Conservation (phyloP, 164 flowering plant species). For the Litsea cubeba region DNA sequence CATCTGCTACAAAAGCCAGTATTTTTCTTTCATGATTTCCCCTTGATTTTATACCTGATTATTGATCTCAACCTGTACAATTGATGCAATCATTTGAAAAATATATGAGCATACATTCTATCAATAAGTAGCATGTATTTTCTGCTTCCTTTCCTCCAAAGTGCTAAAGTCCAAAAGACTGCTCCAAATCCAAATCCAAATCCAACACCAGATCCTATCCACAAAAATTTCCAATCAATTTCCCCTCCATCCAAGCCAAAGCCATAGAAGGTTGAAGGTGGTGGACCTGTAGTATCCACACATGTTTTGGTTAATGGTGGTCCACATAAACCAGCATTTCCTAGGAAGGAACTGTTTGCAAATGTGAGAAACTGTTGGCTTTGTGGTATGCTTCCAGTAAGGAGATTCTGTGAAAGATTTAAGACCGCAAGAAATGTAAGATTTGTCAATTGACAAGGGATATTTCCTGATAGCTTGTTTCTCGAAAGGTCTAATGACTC, state of each 20-base stretch:
- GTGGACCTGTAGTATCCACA: background rate
- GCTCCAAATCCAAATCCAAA: background rate
- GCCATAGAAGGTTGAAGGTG: background rate
- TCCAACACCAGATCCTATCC: background rate
- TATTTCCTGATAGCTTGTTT: background rate
- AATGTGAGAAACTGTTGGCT: background rate
- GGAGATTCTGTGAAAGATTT: background rate
- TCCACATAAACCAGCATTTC: background rate
- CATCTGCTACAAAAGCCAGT: no score
- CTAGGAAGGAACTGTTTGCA: background rate
- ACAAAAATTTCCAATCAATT: background rate
- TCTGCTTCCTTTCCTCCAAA: background rate
- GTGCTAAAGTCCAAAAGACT: background rate
- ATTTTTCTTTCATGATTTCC: no score
- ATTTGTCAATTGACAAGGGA: background rate
- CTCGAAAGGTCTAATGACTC: background rate
- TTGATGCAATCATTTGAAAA: no score
- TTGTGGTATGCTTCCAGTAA: background rate
- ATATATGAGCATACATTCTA: background rate
- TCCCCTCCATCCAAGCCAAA: background rate
- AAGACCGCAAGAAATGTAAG: background rate
- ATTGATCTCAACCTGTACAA: no score
- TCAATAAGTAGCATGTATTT: background rate
- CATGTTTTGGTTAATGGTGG: background rate
- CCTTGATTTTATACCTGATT: no score